A percentile compares a stretch with the other conserved stretches of the same genome.
phyloP scores from a whole-genome alignment of 225 moss, liverwort and hornwort genomes.

The Lunularia cruciata region DNA sequence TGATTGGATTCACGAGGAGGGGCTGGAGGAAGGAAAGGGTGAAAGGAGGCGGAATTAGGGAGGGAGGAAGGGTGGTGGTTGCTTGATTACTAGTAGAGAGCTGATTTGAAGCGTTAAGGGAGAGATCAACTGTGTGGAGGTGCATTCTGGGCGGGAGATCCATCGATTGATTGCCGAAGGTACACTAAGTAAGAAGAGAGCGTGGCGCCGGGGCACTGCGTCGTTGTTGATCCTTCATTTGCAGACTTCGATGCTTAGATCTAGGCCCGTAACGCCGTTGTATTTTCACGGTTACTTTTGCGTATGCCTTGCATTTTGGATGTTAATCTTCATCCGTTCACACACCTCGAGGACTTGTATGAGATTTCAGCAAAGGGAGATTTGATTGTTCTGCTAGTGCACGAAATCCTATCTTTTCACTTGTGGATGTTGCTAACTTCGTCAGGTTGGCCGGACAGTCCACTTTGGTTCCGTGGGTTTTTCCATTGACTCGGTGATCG shows the following conservation, averaged over 20 bases:
- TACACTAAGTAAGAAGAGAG: background rate
- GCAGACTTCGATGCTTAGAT: background rate
- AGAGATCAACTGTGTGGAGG: conserved; percentile 2
- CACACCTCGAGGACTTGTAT: too few relatives aligned
- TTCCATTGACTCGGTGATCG: too few relatives aligned
- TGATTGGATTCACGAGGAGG: background rate
- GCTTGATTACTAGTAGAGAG: background rate
- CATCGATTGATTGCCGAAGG: conserved; percentile 8
- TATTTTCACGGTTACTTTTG: background rate
- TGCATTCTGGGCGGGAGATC: conserved; percentile 13
- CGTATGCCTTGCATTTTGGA: background rate
- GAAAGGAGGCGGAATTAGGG: background rate
- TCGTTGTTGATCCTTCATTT: background rate
- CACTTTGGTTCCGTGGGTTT: too few relatives aligned
- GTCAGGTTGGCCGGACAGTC: too few relatives aligned
- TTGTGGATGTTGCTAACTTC: too few relatives aligned
- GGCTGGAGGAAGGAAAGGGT: background rate
- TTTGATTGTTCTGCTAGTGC: too few relatives aligned
- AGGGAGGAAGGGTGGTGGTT: background rate
- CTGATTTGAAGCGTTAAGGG: conserved; percentile 1
- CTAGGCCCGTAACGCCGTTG: background rate
- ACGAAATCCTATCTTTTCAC: too few relatives aligned
- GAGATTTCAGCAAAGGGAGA: background rate
- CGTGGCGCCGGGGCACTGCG: background rate
- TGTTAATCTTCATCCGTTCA: background rate